phyloP scores from a whole-genome alignment of 176 grass and related monocot genomes.

The Puya raimondii region DNA sequence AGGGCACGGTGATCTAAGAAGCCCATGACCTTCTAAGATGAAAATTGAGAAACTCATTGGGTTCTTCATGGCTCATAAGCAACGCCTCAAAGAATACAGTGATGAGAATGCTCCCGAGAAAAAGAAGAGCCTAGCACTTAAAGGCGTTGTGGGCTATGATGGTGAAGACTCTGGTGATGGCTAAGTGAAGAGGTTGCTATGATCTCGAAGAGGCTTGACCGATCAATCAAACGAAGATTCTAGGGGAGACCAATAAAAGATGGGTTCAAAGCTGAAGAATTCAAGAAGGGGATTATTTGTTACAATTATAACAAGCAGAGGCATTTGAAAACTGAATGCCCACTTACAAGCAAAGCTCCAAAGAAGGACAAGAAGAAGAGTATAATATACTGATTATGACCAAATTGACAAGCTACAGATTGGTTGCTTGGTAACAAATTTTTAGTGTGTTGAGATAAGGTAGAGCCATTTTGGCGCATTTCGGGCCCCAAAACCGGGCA shows the following conservation, averaged over 20 bases:
- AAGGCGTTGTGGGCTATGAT: neutral
- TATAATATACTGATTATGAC: no score
- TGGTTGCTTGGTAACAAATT: no score
- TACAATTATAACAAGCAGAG: neutral
- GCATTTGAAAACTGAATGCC: neutral
- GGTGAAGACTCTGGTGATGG: no score
- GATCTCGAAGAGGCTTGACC: no score
- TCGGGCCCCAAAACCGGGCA: no score
- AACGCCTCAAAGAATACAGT: neutral
- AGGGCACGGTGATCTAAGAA: neutral
- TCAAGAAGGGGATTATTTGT: neutral
- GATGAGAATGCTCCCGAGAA: no score
- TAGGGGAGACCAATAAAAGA: neutral
- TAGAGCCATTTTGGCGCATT: no score
- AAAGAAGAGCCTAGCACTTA: neutral
- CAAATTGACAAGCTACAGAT: no score
- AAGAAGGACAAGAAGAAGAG: neutral
- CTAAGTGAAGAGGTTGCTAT: neutral
- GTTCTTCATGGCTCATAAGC: neutral
- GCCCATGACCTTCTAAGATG: neutral
- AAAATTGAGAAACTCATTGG: neutral
- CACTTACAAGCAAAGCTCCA: neutral
- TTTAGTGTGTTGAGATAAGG: no score
- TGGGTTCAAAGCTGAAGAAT: neutral
- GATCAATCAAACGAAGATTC: neutral